Percentiles rank a stretch among this genome's conserved stretches.
phyloP scores from a whole-genome alignment of 2,329 filamentous ascomycete genomes.

The Monosporascus sp. region DNA sequence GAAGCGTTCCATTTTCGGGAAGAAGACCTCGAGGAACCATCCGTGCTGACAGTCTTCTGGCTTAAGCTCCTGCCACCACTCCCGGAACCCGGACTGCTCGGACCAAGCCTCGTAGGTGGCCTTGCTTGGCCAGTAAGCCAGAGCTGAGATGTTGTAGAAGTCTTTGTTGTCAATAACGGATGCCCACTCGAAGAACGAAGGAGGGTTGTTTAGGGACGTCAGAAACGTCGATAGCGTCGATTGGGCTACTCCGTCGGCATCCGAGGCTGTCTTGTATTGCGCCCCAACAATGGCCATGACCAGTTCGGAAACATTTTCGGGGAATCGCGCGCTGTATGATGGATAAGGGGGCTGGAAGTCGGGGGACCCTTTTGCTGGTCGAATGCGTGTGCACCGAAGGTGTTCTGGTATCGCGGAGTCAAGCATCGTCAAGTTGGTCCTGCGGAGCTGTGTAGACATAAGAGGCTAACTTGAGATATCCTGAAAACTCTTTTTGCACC shows the following conservation, averaged over 20 bases:
- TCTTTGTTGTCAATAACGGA: constrained; percentile 26
- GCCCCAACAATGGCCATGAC: constrained; percentile 3
- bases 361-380: background rate
- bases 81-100: constrained; percentile 26
- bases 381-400: background rate
- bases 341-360: background rate
- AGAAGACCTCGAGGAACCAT: constrained; percentile 38
- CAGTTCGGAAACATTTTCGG: background rate
- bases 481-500: no score
- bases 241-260: background rate
- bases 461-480: no score
- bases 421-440: background rate
- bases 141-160: constrained; percentile 28
- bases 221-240: background rate
- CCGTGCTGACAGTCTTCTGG: constrained; percentile 22
- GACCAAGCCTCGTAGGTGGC: constrained; percentile 26
- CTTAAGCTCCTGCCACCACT: constrained; percentile 31
- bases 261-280: background rate
- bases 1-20: constrained; percentile 35
- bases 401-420: constrained; percentile 2
- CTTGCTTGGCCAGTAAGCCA: constrained; percentile 33
- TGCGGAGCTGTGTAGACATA: no score
- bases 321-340: constrained; percentile 3
- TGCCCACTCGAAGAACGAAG: constrained; percentile 25
- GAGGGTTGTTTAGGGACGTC: background rate